phyloP scores from a whole-genome alignment of 2,329 filamentous ascomycete genomes.

The Chrysoporthe puriensis region DNA sequence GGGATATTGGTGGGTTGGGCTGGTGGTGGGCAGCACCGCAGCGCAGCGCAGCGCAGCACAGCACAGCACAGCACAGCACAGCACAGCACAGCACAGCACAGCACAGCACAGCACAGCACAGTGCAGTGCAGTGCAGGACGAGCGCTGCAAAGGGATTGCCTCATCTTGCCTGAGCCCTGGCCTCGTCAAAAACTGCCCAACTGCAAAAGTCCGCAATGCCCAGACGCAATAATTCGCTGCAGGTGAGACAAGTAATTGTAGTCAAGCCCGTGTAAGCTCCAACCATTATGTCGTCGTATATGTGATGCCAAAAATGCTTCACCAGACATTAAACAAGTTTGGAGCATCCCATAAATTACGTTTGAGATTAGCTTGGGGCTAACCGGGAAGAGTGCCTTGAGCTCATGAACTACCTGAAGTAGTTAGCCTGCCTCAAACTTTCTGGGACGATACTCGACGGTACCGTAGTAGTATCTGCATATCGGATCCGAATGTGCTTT shows the following conservation, averaged over 20 bases:
- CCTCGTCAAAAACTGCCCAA: conserved; percentile 14
- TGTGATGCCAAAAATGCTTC: not conserved
- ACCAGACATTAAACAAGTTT: not conserved
- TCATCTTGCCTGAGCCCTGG: not conserved
- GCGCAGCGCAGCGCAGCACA: conserved; percentile 2
- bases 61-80: not conserved
- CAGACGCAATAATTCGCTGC: not conserved
- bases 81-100: not conserved
- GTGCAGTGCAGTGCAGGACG: not conserved
- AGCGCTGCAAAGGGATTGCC: not conserved
- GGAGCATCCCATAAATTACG: not conserved
- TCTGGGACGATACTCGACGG: not conserved
- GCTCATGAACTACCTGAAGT: not conserved
- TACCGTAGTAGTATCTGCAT: not conserved
- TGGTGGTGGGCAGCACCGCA: conserved; percentile 5
- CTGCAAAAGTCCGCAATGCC: not conserved
- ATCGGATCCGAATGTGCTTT: not conserved
- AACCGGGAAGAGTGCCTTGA: not conserved
- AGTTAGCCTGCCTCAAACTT: not conserved
- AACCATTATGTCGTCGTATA: not conserved
- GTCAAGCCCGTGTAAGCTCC: not conserved
- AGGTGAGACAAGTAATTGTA: not conserved
- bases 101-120: not conserved
- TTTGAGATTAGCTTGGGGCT: not conserved
- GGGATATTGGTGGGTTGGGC: not conserved